Conservation (phyloP, 441 rosid genomes). For the Pelargonium fulgidum region DNA sequence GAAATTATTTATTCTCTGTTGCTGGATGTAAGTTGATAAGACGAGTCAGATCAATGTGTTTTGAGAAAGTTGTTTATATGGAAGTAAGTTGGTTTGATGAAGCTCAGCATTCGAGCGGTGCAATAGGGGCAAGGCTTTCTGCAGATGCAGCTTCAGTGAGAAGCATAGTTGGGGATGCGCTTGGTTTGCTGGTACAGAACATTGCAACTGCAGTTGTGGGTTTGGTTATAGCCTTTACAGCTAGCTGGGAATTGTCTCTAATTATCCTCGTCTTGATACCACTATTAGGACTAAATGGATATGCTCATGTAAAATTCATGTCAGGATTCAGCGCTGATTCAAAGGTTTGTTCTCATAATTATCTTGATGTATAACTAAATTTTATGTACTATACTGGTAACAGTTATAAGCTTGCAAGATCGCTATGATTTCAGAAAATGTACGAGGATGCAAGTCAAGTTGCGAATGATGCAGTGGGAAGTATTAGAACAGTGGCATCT, state of each 20-base stretch:
- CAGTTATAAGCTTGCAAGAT: background rate
- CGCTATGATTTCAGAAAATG: constrained; percentile 41
- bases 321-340: constrained; percentile 66
- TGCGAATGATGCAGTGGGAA: constrained; percentile 73
- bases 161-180: constrained; percentile 55
- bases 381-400: background rate
- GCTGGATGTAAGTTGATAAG: constrained; percentile 59
- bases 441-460: constrained; percentile 88
- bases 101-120: constrained; percentile 63
- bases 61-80: constrained; percentile 72
- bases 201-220: constrained; percentile 41
- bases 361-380: background rate
- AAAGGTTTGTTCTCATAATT: constrained; percentile 33
- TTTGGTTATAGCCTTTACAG: constrained; percentile 48
- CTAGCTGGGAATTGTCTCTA: constrained; percentile 58
- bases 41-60: constrained; percentile 53
- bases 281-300: constrained; percentile 37
- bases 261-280: constrained; percentile 44
- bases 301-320: constrained; percentile 36
- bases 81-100: constrained; percentile 80
- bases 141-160: constrained; percentile 52
- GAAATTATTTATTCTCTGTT: constrained; percentile 48
- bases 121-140: constrained; percentile 61
- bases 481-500: constrained; percentile 82
- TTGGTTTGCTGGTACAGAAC: constrained; percentile 54